phyloP scores from a whole-genome alignment of 106 monocot genomes.

The Dendrobium catenatum region DNA sequence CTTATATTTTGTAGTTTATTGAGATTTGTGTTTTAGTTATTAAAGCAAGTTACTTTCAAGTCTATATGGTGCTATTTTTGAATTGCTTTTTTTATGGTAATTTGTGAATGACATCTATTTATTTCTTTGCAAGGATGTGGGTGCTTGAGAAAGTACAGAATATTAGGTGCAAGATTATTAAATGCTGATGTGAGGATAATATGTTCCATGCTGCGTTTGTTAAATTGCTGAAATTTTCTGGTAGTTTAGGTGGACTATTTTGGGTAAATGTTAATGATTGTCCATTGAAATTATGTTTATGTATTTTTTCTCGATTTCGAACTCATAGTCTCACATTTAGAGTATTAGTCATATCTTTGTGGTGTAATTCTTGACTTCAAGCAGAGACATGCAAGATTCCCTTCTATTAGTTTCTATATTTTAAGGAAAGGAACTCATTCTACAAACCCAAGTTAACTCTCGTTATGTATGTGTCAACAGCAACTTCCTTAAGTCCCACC shows the following conservation, averaged over 20 bases:
- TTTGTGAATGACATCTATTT: background rate
- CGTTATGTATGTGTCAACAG: background rate
- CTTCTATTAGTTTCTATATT: background rate
- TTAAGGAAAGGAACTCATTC: background rate
- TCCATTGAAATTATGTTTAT: background rate
- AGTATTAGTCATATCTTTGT: background rate
- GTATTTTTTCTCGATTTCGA: background rate
- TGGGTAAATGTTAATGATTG: background rate
- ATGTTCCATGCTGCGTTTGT: background rate
- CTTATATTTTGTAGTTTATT: background rate
- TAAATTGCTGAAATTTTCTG: background rate
- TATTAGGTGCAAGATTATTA: background rate
- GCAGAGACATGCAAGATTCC: background rate
- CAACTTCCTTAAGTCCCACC: background rate
- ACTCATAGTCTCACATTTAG: background rate
- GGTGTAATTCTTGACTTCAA: background rate
- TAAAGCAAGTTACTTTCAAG: background rate
- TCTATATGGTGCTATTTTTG: background rate
- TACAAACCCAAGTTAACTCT: background rate
- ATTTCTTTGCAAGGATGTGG: background rate
- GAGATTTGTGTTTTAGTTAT: background rate
- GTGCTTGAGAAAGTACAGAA: background rate
- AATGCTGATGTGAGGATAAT: background rate
- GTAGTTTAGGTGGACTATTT: background rate
- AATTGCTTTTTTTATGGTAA: background rate